These are phyloP conservation scores for Dacryopinax spathularia DNA, from an alignment of 768 basidiomycete genomes.

Conservation along the genomic window DNA sequence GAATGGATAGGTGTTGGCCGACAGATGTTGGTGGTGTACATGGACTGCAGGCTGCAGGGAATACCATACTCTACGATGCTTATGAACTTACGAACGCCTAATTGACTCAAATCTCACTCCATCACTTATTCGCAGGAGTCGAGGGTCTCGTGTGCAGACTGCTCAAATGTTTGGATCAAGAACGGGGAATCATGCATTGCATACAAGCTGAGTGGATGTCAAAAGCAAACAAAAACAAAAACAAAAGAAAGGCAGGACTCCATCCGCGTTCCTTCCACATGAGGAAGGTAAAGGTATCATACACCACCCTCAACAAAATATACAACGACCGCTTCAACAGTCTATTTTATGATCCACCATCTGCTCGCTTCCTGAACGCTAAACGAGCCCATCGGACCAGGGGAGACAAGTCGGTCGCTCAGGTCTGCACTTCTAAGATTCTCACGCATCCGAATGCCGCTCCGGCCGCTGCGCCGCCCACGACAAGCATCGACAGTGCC, in stretches of 20 bases:
- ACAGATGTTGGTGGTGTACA: not conserved
- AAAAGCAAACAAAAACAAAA: not conserved
- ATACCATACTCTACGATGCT: not conserved
- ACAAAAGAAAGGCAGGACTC: not conserved
- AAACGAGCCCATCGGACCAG: too few species aligned
- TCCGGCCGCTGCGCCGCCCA: conserved; percentile 81
- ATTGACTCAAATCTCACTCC: not conserved
- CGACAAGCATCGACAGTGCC: conserved; percentile 69
- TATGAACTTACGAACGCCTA: not conserved
- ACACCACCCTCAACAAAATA: not conserved
- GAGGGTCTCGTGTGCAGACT: not conserved
- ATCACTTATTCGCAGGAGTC: not conserved
- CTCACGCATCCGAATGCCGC: conserved; percentile 50
- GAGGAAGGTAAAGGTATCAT: not conserved
- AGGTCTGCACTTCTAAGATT: conserved; percentile 27
- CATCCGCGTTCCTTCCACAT: too few species aligned
- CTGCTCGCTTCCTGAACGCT: too few species aligned
- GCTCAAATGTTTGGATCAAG: not conserved
- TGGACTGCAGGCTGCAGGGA: not conserved
- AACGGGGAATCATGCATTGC: not conserved
- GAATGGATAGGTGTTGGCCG: too few species aligned
- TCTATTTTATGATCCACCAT: not conserved
- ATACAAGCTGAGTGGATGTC: conserved; percentile 1
- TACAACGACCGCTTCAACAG: not conserved
- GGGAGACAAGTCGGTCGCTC: too few species aligned